Conservation (phyloP, 1,284 basidiomycete species). For the Violaceomyces palustris region DNA sequence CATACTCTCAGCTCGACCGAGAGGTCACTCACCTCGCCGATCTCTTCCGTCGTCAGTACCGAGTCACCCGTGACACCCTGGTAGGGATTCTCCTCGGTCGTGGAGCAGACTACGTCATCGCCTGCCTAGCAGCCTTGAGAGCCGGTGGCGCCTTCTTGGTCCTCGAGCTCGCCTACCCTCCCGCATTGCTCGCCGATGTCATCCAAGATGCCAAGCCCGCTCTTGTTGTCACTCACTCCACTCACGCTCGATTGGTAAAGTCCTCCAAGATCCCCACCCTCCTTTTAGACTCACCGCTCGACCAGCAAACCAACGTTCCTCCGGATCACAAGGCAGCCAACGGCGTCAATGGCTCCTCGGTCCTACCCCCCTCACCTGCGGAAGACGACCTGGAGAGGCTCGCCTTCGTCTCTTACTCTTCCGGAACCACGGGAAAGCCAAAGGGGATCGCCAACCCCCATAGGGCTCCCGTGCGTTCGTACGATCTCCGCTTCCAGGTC, state of each 20-base stretch:
- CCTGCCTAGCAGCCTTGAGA: constrained; percentile 46
- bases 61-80: constrained; percentile 34
- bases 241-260: constrained; percentile 32
- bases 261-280: constrained; percentile 13
- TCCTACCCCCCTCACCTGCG: constrained; percentile 12
- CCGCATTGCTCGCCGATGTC: constrained; percentile 42
- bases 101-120: constrained; percentile 50
- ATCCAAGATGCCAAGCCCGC: constrained; percentile 48
- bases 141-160: constrained; percentile 52
- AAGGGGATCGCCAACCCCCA: constrained; percentile 52
- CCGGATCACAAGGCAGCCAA: too few relatives aligned
- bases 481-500: constrained; percentile 45
- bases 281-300: constrained; percentile 13
- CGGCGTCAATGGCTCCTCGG: constrained; percentile 1
- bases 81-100: constrained; percentile 47
- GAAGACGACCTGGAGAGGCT: constrained; percentile 45
- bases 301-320: background rate
- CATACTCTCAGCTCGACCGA: constrained; percentile 46
- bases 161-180: constrained; percentile 51
- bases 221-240: constrained; percentile 44
- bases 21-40: constrained; percentile 29
- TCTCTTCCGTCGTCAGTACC: constrained; percentile 28
- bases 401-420: constrained; percentile 51
- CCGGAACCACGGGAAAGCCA: constrained; percentile 50
- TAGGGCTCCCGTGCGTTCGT: constrained; percentile 45